These are phyloP conservation scores for Neurospora sp. DNA, from an alignment of 495 filamentous ascomycete genomes.

Conservation along the genomic window DNA sequence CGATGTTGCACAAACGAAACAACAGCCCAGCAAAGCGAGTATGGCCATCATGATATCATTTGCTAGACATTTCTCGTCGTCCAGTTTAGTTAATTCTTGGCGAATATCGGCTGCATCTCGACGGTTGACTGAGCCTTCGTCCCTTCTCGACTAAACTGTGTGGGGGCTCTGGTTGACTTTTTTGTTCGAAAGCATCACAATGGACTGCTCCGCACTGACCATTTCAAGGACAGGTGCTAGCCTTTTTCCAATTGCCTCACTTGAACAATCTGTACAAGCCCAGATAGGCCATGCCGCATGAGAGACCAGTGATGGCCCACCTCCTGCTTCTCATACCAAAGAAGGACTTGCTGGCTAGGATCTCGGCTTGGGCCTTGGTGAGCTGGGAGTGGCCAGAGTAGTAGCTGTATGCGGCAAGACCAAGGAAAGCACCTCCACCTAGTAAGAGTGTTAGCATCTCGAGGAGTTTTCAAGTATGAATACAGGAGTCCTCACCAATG, in stretches of 20 bases:
- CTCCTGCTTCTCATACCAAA: constrained; percentile 70
- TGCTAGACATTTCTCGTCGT: background rate
- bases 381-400: constrained; percentile 70
- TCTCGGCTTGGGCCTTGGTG: constrained; percentile 54
- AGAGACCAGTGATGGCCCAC: constrained; percentile 61
- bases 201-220: background rate
- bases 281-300: constrained; percentile 57
- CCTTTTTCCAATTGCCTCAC: constrained; percentile 1
- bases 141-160: background rate
- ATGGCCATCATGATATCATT: background rate
- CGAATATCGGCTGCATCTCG: background rate
- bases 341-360: constrained; percentile 57
- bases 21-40: background rate
- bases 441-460: background rate
- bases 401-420: constrained; percentile 84
- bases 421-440: constrained; percentile 74
- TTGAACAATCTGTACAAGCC: constrained; percentile 42
- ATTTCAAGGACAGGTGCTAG: background rate
- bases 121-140: background rate
- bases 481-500: constrained; percentile 39
- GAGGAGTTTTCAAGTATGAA: background rate
- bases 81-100: background rate
- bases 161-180: background rate
- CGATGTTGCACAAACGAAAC: background rate
- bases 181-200: background rate